These are phyloP conservation scores for Auriscalpium orientale DNA, from an alignment of 768 basidiomycete species.

Conservation along the genomic window DNA sequence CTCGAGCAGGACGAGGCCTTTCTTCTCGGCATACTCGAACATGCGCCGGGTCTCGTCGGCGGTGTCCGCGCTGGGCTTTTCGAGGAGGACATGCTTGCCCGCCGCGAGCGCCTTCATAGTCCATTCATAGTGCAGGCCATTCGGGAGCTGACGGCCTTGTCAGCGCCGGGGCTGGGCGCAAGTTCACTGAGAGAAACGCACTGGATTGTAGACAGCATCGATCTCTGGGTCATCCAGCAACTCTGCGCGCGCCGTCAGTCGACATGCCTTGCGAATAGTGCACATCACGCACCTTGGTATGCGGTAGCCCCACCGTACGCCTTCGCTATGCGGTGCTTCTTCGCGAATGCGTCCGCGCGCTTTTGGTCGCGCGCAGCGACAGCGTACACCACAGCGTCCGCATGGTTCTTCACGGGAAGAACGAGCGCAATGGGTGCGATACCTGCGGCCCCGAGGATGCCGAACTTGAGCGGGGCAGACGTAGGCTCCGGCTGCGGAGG, in stretches of 20 bases:
- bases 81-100: slow-evolving; percentile 59
- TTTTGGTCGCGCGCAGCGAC: slow-evolving; percentile 48
- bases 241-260: slow-evolving; percentile 22
- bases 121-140: slow-evolving; percentile 59
- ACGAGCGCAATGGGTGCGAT: slow-evolving; percentile 49
- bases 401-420: slow-evolving; percentile 41
- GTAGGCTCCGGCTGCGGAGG: neutral
- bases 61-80: slow-evolving; percentile 47
- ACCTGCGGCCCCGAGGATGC: slow-evolving; percentile 45
- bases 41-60: slow-evolving; percentile 46
- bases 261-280: neutral
- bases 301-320: slow-evolving; percentile 38
- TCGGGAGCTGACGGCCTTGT: slow-evolving; percentile 37
- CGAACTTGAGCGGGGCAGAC: slow-evolving; percentile 26
- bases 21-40: slow-evolving; percentile 40
- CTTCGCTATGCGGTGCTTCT: slow-evolving; percentile 44
- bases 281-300: slow-evolving; percentile 41
- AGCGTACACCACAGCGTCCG: slow-evolving; percentile 47
- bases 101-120: slow-evolving; percentile 53
- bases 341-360: slow-evolving; percentile 43
- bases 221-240: slow-evolving; percentile 46
- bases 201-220: slow-evolving; percentile 52
- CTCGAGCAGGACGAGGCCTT: slow-evolving; percentile 48
- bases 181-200: slow-evolving; percentile 15
- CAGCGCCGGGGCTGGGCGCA: neutral